These are phyloP conservation scores for Pyronema omphalodes DNA, from an alignment of 495 filamentous ascomycete genomes.

Conservation along the genomic window DNA sequence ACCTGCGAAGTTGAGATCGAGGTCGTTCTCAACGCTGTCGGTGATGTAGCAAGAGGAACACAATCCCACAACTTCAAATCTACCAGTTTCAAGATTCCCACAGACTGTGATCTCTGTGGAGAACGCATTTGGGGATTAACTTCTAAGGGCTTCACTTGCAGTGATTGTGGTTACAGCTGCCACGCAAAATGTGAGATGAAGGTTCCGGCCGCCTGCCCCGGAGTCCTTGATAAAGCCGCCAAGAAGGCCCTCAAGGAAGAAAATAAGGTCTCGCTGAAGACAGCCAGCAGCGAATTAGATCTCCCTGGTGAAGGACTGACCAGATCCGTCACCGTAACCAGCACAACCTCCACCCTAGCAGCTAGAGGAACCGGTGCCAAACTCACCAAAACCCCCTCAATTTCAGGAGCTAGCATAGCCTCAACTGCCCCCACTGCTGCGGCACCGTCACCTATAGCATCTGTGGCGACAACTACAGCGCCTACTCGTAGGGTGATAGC, in stretches of 20 bases:
- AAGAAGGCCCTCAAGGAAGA: constrained; percentile 69
- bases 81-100: constrained; percentile 95
- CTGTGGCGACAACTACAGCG: constrained; percentile 20
- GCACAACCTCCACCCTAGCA: constrained; percentile 73
- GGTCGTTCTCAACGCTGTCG: constrained; percentile 68
- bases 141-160: constrained; percentile 85
- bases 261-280: constrained; percentile 31
- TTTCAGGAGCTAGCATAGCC: neutral
- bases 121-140: constrained; percentile 85
- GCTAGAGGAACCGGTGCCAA: constrained; percentile 26
- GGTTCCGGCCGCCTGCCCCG: constrained; percentile 85
- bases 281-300: constrained; percentile 19
- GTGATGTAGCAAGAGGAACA: constrained; percentile 77
- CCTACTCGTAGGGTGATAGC: constrained; percentile 51
- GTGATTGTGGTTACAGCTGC: constrained; percentile 91
- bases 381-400: constrained; percentile 9
- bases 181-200: constrained; percentile 99
- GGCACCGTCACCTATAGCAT: constrained; percentile 11
- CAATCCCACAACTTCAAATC: constrained; percentile 92
- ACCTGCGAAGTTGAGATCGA: constrained; percentile 83
- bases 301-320: constrained; percentile 28
- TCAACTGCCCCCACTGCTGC: neutral
- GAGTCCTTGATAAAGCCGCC: constrained; percentile 61
- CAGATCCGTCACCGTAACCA: constrained; percentile 82
- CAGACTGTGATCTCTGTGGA: constrained; percentile 90